These are phyloP conservation scores for Plasmopara halstedii DNA, from an alignment of 352 stramenopile species.

Conservation along the genomic window DNA sequence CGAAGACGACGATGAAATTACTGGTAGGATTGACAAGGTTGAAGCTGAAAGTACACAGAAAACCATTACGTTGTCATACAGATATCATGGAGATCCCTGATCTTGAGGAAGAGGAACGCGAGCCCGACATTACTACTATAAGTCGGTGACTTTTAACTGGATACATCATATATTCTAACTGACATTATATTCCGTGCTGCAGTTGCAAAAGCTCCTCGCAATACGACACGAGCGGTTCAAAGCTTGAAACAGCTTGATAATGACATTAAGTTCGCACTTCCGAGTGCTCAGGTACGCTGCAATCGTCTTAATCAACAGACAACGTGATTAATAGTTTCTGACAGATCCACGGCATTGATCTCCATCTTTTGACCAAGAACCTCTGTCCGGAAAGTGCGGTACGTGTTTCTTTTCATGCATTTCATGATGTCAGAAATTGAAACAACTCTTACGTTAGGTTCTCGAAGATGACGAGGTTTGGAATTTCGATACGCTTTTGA, in stretches of 20 bases:
- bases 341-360: constrained; percentile 52
- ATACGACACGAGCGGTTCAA: constrained; percentile 55
- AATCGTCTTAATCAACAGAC: background rate
- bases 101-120: constrained; percentile 73
- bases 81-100: constrained; percentile 78
- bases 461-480: constrained; percentile 57
- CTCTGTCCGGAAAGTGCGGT: constrained; percentile 69
- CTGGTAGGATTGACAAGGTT: constrained; percentile 21
- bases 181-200: background rate
- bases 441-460: constrained; percentile 23
- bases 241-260: constrained; percentile 72
- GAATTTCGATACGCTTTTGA: constrained; percentile 70
- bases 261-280: constrained; percentile 72
- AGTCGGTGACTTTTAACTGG: constrained; percentile 1
- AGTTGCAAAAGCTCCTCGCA: constrained; percentile 76
- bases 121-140: constrained; percentile 62
- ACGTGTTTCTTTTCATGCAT: constrained; percentile 3
- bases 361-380: constrained; percentile 56
- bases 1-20: constrained; percentile 59
- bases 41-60: background rate
- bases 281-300: constrained; percentile 33
- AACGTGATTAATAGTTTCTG: background rate
- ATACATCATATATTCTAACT: background rate
- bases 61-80: constrained; percentile 6
- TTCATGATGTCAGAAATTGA: background rate